Evolutionary conservation across 495 filamentous ascomycete species (phyloP).

Genomic region (Thermochaetoides thermophila): DNA sequence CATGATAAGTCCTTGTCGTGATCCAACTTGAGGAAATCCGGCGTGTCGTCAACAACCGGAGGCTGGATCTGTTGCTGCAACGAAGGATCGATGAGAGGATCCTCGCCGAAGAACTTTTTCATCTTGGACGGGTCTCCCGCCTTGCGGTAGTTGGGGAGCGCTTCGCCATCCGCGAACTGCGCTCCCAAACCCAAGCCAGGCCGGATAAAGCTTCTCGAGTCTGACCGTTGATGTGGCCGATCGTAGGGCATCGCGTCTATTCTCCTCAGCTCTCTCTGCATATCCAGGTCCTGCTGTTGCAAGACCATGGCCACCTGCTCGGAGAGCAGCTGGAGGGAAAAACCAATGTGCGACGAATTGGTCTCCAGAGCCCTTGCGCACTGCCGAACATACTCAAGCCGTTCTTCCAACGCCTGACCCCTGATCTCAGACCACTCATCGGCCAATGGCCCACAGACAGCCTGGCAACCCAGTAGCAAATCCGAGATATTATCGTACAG

Average conservation of each 20-base stretch:
- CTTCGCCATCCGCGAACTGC: conserved; percentile 51
- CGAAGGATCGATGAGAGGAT: conserved; percentile 40
- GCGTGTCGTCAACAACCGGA: conserved; percentile 51
- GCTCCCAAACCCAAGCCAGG: conserved; percentile 35
- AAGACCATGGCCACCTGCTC: conserved; percentile 49
- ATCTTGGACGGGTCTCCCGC: conserved; percentile 68
- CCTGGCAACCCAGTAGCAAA: conserved; percentile 71
- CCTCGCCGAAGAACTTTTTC: conserved; percentile 78
- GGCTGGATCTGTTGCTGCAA: too few relatives aligned
- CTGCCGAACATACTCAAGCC: conserved; percentile 59
- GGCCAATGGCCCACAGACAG: conserved; percentile 70
- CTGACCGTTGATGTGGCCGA: conserved; percentile 30
- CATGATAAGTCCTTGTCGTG: conserved; percentile 82
- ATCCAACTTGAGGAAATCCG: conserved; percentile 74
- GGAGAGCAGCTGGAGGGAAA: conserved; percentile 72
- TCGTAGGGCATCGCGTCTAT: conserved; percentile 32
- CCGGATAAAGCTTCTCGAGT: conserved; percentile 28
- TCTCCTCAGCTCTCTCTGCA: conserved; percentile 30
- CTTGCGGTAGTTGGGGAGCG: conserved; percentile 40
- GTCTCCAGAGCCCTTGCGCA: conserved; percentile 70
- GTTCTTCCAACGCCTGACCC: conserved; percentile 83
- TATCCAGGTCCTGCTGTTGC: conserved; percentile 26
- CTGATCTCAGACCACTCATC: conserved; percentile 91
- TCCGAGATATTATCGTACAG: conserved; percentile 88
- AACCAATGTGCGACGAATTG: conserved; percentile 72